Conservation (phyloP, 257 asterid species). For the Capsicum pubescens region DNA sequence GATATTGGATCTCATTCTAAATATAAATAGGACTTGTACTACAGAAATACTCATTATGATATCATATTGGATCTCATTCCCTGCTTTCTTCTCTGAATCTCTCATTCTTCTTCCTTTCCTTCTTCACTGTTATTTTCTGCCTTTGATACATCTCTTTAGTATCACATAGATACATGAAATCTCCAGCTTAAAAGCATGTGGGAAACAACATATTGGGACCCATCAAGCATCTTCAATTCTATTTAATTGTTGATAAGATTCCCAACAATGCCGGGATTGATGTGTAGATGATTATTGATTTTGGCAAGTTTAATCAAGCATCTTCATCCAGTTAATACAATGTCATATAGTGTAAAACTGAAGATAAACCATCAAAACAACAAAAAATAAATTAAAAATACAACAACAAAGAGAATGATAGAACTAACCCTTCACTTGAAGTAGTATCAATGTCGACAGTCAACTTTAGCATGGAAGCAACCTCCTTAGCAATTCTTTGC, state of each 20-base stretch:
- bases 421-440: constrained; percentile 77
- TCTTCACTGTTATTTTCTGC: no score
- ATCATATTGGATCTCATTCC: no score
- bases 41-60: no score
- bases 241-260: constrained; percentile 18
- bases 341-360: neutral
- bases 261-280: neutral
- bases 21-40: no score
- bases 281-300: neutral
- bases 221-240: constrained; percentile 15
- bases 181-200: neutral
- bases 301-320: constrained; percentile 12
- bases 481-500: constrained; percentile 87
- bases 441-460: constrained; percentile 73
- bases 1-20: no score
- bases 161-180: neutral
- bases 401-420: neutral
- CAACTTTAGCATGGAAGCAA: constrained; percentile 87
- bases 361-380: neutral
- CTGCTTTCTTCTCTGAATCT: no score
- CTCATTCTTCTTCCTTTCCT: no score
- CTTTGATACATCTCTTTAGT: no score
- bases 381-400: neutral
- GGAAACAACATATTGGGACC: constrained; percentile 9
- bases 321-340: constrained; percentile 5